Base-by-base conservation (phyloP, 2,329 filamentous ascomycete genomes). In the Dothideomycetes sp. region DNA sequence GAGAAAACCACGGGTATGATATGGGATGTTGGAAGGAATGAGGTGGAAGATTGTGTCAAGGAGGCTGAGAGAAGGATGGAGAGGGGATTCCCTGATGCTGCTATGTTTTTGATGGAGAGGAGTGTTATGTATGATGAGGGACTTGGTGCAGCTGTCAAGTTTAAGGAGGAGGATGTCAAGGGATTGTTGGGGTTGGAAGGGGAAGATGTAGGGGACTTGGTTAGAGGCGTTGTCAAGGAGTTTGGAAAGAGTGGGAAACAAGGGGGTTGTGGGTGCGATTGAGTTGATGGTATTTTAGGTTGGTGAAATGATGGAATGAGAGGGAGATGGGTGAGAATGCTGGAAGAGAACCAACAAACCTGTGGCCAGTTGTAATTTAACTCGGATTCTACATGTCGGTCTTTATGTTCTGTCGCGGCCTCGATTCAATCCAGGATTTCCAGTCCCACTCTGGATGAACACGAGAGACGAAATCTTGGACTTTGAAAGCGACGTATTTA, bases 91-190 rank as follows among this genome's bases (percentile, higher is more conserved):
- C 59, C 55, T 1, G 60, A 63, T 45, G 58, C 60, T 10, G 59
- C 56, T 3, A 60, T 63, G 54, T 57, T 60, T 29, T 43, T 65
- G 30, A 51, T 64, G 40, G 58, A 64, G 42, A 49, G 60, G 36
- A 60, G 56, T 38, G 48, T 64, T 3, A 40, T 64, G 19, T 62
- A 58, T 42, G 61, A 64, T 39, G 48, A 54, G 36, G 24, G 45
- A 29, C 18, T 46, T 60, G 29, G 44, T 35, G 47, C 44, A 15
- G 43, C 53, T 1, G 64, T 64, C 36, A 20, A 43, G 4, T 34
- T 47, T 31, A 17, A 45, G 15, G 48, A 55, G 35, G 49, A 39
- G 16, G 51, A 48, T 7, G n/a, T 7, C 42, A 20, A 10, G 10
- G 32, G 18, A n/a, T n/a, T n/a, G 40, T 38, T 53, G 5, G 46